These are phyloP conservation scores for Termitomyces sp. DNA, from an alignment of 768 basidiomycete genomes.

Conservation along the genomic window DNA sequence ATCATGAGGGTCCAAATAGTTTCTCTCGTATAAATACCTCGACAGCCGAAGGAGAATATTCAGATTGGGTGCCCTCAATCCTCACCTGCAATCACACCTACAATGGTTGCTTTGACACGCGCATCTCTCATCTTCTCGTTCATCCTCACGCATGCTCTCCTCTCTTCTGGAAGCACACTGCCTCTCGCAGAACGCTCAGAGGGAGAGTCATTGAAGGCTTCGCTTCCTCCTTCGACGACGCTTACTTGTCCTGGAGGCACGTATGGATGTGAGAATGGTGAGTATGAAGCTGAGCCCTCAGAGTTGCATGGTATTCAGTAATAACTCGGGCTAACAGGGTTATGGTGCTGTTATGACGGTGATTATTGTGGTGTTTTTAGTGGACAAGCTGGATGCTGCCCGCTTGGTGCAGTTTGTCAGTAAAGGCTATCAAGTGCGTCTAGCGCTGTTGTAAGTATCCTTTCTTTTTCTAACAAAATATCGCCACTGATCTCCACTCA, in stretches of 20 bases:
- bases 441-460: not conserved
- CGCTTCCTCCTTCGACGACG: not conserved
- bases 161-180: not conserved
- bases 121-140: not conserved
- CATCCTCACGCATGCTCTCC: not conserved
- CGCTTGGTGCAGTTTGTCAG: not conserved
- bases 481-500: not conserved
- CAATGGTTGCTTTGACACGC: not conserved
- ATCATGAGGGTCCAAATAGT: not conserved
- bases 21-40: not conserved
- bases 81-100: not conserved
- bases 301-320: not conserved
- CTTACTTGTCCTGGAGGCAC: not conserved
- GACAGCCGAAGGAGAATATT: not conserved
- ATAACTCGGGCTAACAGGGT: not conserved
- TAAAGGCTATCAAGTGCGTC: not conserved
- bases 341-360: not conserved
- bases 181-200: not conserved
- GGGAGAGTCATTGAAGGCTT: not conserved
- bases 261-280: not conserved
- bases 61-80: not conserved
- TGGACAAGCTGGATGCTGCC: not conserved
- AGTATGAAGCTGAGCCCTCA: not conserved
- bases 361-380: not conserved
- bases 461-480: not conserved